These are phyloP conservation scores for Isoetes taiwanensis DNA, from an alignment of 75 land plant species.

Conservation along the genomic window DNA sequence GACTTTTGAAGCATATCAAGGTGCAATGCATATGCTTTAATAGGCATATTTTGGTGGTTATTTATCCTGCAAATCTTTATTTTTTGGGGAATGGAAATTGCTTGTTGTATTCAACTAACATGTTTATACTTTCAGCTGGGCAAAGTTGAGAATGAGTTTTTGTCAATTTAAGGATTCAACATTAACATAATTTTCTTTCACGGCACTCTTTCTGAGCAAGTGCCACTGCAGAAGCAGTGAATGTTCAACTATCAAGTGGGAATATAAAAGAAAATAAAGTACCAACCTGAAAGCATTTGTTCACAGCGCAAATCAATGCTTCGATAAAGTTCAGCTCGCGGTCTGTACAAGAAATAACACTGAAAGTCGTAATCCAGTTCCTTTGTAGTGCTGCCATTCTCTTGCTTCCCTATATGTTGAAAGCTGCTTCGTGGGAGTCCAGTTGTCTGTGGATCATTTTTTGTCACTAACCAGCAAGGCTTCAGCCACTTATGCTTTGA, in stretches of 20 bases:
- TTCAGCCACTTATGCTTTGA: background rate
- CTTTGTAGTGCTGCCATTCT: background rate
- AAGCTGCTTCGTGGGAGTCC: constrained; percentile 63
- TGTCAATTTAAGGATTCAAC: too few relatives aligned
- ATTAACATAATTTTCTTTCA: too few relatives aligned
- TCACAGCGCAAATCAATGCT: constrained; percentile 82
- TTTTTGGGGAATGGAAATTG: background rate
- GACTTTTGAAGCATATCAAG: background rate
- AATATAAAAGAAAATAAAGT: background rate
- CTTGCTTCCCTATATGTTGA: constrained; percentile 24
- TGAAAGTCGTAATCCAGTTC: constrained; percentile 75
- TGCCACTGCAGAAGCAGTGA: background rate
- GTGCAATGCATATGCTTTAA: too few relatives aligned
- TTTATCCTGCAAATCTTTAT: too few relatives aligned
- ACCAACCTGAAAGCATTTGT: constrained; percentile 69
- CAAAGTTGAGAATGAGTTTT: background rate
- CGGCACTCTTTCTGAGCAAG: too few relatives aligned
- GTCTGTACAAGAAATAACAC: constrained; percentile 63
- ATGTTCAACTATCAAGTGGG: background rate
- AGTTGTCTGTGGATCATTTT: too few relatives aligned
- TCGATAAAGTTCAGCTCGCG: constrained; percentile 52
- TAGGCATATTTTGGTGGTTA: too few relatives aligned
- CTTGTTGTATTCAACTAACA: background rate
- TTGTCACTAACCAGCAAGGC: background rate
- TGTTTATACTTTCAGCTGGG: background rate